Evolutionary conservation across 345 rosid genomes (phyloP).

Genomic region (Gossypium sturtianum): DNA sequence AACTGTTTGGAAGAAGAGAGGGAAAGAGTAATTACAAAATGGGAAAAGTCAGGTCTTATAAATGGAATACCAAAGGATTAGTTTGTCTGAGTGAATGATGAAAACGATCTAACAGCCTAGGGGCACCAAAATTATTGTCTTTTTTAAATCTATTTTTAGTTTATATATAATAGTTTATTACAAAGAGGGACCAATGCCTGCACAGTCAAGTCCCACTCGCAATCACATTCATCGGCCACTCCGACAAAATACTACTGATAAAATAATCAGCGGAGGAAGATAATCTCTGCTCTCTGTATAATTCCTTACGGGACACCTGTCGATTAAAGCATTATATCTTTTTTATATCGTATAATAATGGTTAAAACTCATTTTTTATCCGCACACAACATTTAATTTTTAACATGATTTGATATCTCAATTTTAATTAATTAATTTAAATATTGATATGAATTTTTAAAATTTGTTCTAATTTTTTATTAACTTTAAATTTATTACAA

Average conservation of each 20-base stretch:
- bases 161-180: background rate
- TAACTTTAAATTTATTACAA: too few species aligned
- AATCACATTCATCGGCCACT: background rate
- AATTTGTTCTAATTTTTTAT: too few species aligned
- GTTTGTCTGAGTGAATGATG: conserved; percentile 21
- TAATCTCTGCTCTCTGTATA: too few species aligned
- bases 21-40: background rate
- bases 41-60: conserved; percentile 3
- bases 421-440: too few species aligned
- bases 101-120: conserved; percentile 24
- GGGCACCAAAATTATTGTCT: background rate
- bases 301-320: too few species aligned
- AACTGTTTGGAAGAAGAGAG: conserved; percentile 7
- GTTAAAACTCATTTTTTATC: too few species aligned
- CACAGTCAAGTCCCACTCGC: conserved; percentile 25
- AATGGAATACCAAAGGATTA: background rate
- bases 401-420: too few species aligned
- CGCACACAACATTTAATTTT: too few species aligned
- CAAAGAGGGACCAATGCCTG: background rate
- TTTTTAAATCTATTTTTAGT: background rate
- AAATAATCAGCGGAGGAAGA: background rate
- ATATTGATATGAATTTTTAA: too few species aligned
- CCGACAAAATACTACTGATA: background rate
- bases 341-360: too few species aligned
- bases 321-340: too few species aligned